phyloP scores from a whole-genome alignment of 1,139 yeast genomes.

The Suhomyces yuchorum region DNA sequence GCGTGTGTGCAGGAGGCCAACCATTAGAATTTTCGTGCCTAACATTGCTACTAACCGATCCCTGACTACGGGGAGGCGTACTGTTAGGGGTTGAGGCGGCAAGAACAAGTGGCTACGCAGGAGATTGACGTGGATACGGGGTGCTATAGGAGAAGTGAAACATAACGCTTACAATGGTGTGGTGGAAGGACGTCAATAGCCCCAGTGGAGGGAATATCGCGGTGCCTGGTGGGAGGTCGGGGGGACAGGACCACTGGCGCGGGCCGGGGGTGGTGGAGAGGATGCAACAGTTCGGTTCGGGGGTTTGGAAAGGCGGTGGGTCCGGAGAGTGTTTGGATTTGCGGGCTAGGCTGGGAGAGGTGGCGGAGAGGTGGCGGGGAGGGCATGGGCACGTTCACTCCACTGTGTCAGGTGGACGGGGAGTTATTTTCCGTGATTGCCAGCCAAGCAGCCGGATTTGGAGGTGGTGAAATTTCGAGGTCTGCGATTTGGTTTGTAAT shows the following conservation, averaged over 20 bases:
- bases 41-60: slow-evolving; percentile 5
- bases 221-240: neutral
- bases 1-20: slow-evolving; percentile 6
- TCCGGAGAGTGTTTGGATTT: too few species aligned
- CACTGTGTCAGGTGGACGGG: too few species aligned
- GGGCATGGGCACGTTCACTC: too few species aligned
- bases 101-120: neutral
- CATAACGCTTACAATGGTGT: too few species aligned
- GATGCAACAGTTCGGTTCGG: neutral
- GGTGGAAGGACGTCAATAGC: too few species aligned
- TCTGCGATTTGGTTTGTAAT: too few species aligned
- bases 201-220: too few species aligned
- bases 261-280: neutral
- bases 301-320: neutral
- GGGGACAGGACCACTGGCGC: neutral
- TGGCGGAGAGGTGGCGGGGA: too few species aligned
- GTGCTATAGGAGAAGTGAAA: neutral
- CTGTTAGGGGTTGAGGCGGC: neutral
- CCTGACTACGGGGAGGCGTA: slow-evolving; percentile 2
- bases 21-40: slow-evolving; percentile 3
- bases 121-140: neutral
- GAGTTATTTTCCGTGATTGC: too few species aligned
- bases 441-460: too few species aligned
- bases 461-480: too few species aligned
- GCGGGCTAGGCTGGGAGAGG: too few species aligned